A percentile compares a stretch with the other conserved stretches of the same genome.
Conservation (phyloP, 2,329 filamentous ascomycete species). For the Arthroderma sp. region DNA sequence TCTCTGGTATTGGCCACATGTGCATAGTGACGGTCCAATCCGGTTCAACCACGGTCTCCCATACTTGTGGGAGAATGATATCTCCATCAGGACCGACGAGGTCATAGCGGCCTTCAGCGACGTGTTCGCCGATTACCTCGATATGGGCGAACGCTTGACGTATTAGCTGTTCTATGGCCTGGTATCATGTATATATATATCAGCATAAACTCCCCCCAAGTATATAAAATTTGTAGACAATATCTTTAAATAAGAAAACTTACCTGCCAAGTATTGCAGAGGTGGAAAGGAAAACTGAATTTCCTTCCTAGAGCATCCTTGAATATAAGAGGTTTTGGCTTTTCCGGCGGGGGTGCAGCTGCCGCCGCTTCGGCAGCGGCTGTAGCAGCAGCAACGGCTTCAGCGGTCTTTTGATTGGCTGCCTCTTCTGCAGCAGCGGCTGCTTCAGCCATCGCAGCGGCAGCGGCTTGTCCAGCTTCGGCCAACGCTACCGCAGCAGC, state of each 20-base stretch:
- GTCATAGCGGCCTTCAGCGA: constrained; percentile 68
- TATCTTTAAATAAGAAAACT: constrained; percentile 20
- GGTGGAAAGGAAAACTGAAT: constrained; percentile 78
- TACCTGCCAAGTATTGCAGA: constrained; percentile 76
- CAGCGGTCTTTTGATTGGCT: constrained; percentile 20
- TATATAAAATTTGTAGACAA: neutral
- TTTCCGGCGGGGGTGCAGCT: constrained; percentile 35
- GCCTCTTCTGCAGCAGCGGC: constrained; percentile 23
- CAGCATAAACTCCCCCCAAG: neutral
- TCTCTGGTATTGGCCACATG: constrained; percentile 50
- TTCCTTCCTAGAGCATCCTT: constrained; percentile 85
- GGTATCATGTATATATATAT: neutral
- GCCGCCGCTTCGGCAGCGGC: constrained; percentile 20
- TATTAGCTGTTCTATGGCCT: constrained; percentile 80
- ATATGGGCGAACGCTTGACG: constrained; percentile 73
- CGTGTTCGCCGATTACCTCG: constrained; percentile 61
- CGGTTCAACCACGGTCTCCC: constrained; percentile 69
- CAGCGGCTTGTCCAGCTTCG: constrained; percentile 27
- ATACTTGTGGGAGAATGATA: constrained; percentile 68
- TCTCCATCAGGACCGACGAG: constrained; percentile 66
- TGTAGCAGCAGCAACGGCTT: constrained; percentile 22
- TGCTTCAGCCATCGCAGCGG: constrained; percentile 25
- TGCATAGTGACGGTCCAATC: constrained; percentile 61
- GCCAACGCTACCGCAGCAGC: constrained; percentile 23
- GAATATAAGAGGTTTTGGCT: constrained; percentile 68